Conservation (phyloP, 2,329 filamentous ascomycete species). For the Diaporthe australafricana region DNA sequence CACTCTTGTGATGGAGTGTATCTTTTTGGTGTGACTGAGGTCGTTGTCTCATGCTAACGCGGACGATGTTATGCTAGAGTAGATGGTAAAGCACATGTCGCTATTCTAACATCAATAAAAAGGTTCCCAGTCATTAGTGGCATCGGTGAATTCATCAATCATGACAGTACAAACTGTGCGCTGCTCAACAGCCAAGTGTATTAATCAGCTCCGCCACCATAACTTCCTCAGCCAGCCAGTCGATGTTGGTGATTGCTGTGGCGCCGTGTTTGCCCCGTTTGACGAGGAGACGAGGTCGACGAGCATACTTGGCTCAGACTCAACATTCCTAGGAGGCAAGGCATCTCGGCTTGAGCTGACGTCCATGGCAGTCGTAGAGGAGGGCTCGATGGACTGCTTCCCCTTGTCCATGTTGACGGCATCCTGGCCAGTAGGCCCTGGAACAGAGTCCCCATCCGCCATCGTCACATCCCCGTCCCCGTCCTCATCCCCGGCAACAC, state of each 20-base stretch:
- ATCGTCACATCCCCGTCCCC: constrained; percentile 35
- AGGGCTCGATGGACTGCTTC: constrained; percentile 1
- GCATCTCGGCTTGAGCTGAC: constrained; percentile 25
- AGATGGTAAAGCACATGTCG: constrained; percentile 11
- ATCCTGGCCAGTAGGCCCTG: background rate
- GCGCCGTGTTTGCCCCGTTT: background rate
- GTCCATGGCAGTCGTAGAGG: constrained; percentile 33
- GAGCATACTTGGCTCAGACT: constrained; percentile 8
- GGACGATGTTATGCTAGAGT: constrained; percentile 1
- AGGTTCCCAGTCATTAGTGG: background rate
- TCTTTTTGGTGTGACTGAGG: background rate
- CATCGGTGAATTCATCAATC: constrained; percentile 42
- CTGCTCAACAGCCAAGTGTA: constrained; percentile 53
- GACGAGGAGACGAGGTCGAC: constrained; percentile 10
- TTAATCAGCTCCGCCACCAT: constrained; percentile 54
- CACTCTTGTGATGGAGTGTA: background rate
- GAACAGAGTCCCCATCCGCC: constrained; percentile 14
- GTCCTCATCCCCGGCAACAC: constrained; percentile 39
- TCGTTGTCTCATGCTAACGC: background rate
- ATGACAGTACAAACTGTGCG: constrained; percentile 44
- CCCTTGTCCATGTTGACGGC: constrained; percentile 38
- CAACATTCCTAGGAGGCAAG: background rate
- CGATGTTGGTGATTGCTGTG: constrained; percentile 10
- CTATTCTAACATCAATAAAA: background rate
- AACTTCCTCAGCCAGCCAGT: constrained; percentile 31